Evolutionary conservation across 1,284 basidiomycete genomes (phyloP).

Genomic region (Amylostereum areolatum): DNA sequence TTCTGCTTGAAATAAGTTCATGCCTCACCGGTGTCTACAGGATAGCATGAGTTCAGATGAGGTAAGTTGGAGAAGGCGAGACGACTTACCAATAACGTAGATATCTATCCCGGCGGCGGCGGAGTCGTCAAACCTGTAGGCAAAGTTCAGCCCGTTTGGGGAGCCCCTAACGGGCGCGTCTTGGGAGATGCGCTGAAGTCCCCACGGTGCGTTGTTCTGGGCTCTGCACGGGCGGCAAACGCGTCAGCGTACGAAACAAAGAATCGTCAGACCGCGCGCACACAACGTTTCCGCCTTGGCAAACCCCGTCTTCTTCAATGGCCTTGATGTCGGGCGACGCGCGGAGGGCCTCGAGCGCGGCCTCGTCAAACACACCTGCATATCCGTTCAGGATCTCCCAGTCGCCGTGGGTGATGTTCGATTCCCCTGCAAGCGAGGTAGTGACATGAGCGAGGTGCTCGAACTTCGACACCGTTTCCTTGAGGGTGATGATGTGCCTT

Average conservation of each 20-base stretch:
- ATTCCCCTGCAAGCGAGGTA: slow-evolving; percentile 25
- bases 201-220: slow-evolving; percentile 29
- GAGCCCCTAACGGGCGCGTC: slow-evolving; percentile 8
- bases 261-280: slow-evolving; percentile 11
- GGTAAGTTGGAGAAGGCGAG: no score
- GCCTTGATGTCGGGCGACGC: slow-evolving; percentile 61
- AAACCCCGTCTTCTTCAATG: slow-evolving; percentile 31
- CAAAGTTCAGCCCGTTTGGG: slow-evolving; percentile 14
- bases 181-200: slow-evolving; percentile 26
- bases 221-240: slow-evolving; percentile 13
- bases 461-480: slow-evolving; percentile 37
- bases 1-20: no score
- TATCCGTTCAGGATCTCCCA: slow-evolving; percentile 20
- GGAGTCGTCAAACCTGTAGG: slow-evolving; percentile 23
- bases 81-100: slow-evolving; percentile 26
- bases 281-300: slow-evolving; percentile 9
- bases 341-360: slow-evolving; percentile 54
- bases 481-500: slow-evolving; percentile 57
- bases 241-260: no score
- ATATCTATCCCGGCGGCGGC: slow-evolving; percentile 28
- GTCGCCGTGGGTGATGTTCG: slow-evolving; percentile 26
- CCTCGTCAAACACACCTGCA: slow-evolving; percentile 39
- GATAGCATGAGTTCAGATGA: no score
- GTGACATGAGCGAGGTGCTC: slow-evolving; percentile 24
- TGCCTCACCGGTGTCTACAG: slow-evolving; percentile 21